Evolutionary conservation across 306 rosid genomes (phyloP).

Genomic region (Acacia acuminata): DNA sequence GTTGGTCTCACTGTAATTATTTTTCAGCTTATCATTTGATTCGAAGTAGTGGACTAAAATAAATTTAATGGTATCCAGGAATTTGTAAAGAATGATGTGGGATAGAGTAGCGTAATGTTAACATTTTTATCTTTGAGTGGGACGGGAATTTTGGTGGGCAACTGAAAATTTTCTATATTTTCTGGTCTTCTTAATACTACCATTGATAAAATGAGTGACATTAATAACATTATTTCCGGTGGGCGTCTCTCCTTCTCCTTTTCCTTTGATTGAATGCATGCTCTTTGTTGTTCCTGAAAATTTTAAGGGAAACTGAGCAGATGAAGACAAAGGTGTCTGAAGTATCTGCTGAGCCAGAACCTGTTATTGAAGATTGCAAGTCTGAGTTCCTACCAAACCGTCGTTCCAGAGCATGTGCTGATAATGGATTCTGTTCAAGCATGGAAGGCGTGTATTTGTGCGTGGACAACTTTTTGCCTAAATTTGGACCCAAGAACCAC

Average conservation of each 20-base stretch:
- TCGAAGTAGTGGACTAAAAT: not conserved
- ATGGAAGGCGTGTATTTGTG: slow-evolving; percentile 89
- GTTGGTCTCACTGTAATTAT: not conserved
- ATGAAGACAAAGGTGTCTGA: slow-evolving; percentile 51
- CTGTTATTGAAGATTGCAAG: slow-evolving; percentile 43
- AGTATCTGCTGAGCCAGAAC: slow-evolving; percentile 42
- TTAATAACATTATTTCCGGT: not conserved
- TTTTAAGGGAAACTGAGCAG: slow-evolving; percentile 29
- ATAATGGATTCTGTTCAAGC: slow-evolving; percentile 59
- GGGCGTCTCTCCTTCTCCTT: not conserved
- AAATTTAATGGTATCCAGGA: slow-evolving; percentile 2
- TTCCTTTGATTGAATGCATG: not conserved
- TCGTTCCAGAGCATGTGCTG: slow-evolving; percentile 70
- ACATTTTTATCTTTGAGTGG: slow-evolving; percentile 4
- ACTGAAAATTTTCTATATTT: not conserved
- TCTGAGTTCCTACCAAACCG: slow-evolving; percentile 61
- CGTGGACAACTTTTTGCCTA: slow-evolving; percentile 54
- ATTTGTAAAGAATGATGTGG: not conserved
- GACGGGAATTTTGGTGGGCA: not conserved
- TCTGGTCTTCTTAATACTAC: not conserved
- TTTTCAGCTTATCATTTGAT: slow-evolving; percentile 11
- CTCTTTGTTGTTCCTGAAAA: not conserved
- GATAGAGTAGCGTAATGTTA: not conserved
- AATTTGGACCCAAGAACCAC: slow-evolving; percentile 41
- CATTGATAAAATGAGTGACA: not conserved